A percentile compares a stretch with the other conserved stretches of the same genome.
Evolutionary conservation across 805 yeast species (phyloP).

Genomic region (Wickerhamomyces alni): DNA sequence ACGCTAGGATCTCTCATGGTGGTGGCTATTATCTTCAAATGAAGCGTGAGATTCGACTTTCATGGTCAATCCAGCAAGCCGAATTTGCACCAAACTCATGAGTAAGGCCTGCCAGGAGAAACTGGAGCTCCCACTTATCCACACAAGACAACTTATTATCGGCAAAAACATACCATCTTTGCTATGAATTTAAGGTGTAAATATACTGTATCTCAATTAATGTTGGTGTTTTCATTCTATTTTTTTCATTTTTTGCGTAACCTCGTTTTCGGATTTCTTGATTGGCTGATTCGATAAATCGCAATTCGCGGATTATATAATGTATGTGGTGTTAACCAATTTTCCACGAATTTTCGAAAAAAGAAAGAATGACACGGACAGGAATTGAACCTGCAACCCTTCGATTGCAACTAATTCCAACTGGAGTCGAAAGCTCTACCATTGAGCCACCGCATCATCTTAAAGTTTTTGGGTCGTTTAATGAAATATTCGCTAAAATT

Average conservation of each 20-base stretch:
- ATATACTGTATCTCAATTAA: not conserved
- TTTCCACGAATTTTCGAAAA: slow-evolving; percentile 8
- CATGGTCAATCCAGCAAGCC: too few species aligned
- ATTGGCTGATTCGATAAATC: slow-evolving; percentile 8
- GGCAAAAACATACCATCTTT: slow-evolving; percentile 1
- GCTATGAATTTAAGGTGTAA: too few species aligned
- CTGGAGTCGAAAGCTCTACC: slow-evolving; percentile 80
- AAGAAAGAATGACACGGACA: slow-evolving; percentile 61
- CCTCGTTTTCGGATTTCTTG: slow-evolving; percentile 9
- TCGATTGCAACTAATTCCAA: slow-evolving; percentile 48
- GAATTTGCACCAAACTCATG: too few species aligned
- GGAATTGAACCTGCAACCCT: slow-evolving; percentile 87
- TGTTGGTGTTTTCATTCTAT: not conserved
- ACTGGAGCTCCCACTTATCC: too few species aligned
- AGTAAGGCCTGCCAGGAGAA: too few species aligned
- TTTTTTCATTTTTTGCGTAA: slow-evolving; percentile 11
- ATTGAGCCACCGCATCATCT: slow-evolving; percentile 69
- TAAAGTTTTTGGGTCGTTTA: slow-evolving; percentile 1
- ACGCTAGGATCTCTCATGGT: too few species aligned
- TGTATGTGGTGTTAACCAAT: not conserved
- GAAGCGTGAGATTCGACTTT: too few species aligned
- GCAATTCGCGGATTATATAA: slow-evolving; percentile 1
- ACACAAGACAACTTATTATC: too few species aligned
- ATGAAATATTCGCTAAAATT: too few species aligned
- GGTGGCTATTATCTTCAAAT: too few species aligned